Conservation (phyloP, 371 early-diverging fungal genomes). For the Haplosporangium sp. region DNA sequence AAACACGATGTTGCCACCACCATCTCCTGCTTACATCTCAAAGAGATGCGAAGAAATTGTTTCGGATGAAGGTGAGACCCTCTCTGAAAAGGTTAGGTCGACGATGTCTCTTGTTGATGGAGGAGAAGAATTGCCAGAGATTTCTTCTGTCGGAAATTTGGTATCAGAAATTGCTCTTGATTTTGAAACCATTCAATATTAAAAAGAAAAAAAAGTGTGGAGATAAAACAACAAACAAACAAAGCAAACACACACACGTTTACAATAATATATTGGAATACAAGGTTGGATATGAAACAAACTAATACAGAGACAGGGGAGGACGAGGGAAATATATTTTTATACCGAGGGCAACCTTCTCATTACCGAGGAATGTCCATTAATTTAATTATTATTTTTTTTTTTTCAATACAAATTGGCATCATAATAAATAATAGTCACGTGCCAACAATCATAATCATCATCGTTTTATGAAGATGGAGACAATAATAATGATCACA, state of each 20-base stretch:
- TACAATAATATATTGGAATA: too few relatives aligned
- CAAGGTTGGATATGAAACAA: too few relatives aligned
- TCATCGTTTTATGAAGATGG: too few relatives aligned
- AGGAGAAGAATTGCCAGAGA: constrained; percentile 24
- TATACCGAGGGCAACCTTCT: too few relatives aligned
- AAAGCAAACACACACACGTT: not conserved
- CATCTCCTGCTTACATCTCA: constrained; percentile 33
- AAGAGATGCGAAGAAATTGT: constrained; percentile 10
- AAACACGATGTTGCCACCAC: constrained; percentile 9
- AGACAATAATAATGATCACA: too few relatives aligned
- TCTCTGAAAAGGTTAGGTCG: constrained; percentile 4
- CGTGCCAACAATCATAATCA: too few relatives aligned
- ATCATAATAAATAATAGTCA: too few relatives aligned
- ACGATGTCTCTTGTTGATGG: too few relatives aligned
- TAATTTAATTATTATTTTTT: too few relatives aligned
- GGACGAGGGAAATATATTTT: not conserved
- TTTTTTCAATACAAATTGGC: too few relatives aligned
- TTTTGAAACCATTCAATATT: constrained; percentile 13
- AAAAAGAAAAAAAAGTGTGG: not conserved
- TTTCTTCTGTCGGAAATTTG: constrained; percentile 33
- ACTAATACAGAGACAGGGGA: not conserved
- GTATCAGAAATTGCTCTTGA: constrained; percentile 33
- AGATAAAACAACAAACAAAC: not conserved
- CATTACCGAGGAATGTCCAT: too few relatives aligned
- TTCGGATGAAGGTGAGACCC: constrained; percentile 4